Evolutionary conservation across 768 basidiomycete genomes (phyloP).

Genomic region (Calvatia gigantea): DNA sequence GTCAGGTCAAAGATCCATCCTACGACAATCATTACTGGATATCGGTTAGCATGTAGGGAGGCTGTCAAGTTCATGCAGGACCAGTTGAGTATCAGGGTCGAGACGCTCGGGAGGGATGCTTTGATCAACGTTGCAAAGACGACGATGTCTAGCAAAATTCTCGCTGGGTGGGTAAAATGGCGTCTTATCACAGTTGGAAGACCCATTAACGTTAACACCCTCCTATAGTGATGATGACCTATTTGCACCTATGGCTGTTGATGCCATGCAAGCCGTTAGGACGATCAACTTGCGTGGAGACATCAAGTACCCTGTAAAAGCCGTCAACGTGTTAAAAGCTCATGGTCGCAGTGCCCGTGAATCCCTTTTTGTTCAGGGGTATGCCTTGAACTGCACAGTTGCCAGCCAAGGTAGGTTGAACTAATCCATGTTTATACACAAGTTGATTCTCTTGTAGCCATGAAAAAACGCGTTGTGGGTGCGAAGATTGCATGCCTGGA

Average conservation of each 20-base stretch:
- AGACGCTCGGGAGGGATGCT: conserved; percentile 86
- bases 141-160: conserved; percentile 98
- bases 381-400: conserved; percentile 97
- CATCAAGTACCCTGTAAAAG: conserved; percentile 98
- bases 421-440: background rate
- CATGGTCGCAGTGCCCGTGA: conserved; percentile 95
- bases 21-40: conserved; percentile 98
- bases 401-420: conserved; percentile 84
- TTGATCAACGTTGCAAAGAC: conserved; percentile 97
- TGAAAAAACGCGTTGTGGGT: conserved; percentile 91
- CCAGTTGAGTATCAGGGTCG: conserved; percentile 93
- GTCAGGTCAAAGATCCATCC: conserved; percentile 99
- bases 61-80: conserved; percentile 98
- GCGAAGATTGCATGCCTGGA: conserved; percentile 99
- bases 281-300: conserved; percentile 93
- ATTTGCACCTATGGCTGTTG: conserved; percentile 98
- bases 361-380: conserved; percentile 92
- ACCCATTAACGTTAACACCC: background rate
- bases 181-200: background rate
- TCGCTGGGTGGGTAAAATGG: conserved; percentile 75
- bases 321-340: conserved; percentile 97
- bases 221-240: conserved; percentile 85
- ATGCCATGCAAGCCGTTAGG: conserved; percentile 97
- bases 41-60: conserved; percentile 93
- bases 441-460: conserved; percentile 51